Percentiles rank a stretch among this genome's conserved stretches.
Evolutionary conservation across 805 yeast species (phyloP).

Genomic region (Blastobotrys terrestris): DNA sequence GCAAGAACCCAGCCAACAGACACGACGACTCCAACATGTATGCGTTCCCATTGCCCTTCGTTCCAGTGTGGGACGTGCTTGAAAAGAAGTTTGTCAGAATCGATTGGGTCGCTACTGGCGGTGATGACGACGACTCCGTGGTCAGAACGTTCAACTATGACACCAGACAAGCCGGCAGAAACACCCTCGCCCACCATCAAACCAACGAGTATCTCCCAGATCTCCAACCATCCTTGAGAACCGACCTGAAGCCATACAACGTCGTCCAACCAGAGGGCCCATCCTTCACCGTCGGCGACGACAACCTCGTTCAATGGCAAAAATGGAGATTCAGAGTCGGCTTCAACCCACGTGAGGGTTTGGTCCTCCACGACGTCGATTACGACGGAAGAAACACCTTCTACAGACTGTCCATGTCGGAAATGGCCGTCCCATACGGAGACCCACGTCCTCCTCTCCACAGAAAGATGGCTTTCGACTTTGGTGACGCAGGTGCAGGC

Average conservation of each 20-base stretch:
- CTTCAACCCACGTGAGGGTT: constrained; percentile 71
- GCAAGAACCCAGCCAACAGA: constrained; percentile 53
- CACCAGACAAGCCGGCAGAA: constrained; percentile 54
- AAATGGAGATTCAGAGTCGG: constrained; percentile 76
- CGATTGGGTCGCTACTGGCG: constrained; percentile 69
- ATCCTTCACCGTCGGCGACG: constrained; percentile 47
- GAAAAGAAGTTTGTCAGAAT: constrained; percentile 60
- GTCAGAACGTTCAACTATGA: constrained; percentile 38
- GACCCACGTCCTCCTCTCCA: constrained; percentile 80
- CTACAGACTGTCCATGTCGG: constrained; percentile 67
- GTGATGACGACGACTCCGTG: constrained; percentile 47
- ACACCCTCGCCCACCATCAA: constrained; percentile 65
- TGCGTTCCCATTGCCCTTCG: constrained; percentile 67
- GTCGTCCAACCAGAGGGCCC: constrained; percentile 87
- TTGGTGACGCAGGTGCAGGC: constrained; percentile 85
- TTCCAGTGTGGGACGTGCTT: constrained; percentile 67
- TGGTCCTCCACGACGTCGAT: constrained; percentile 62
- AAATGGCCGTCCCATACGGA: constrained; percentile 86
- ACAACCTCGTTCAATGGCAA: constrained; percentile 67
- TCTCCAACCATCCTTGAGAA: constrained; percentile 26
- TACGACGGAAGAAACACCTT: constrained; percentile 73
- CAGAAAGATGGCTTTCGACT: constrained; percentile 81
- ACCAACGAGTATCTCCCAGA: constrained; percentile 41
- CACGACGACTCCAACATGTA: constrained; percentile 33
- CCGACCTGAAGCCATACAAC: constrained; percentile 65